Evolutionary conservation across 2,329 filamentous ascomycete genomes (phyloP), one percentile per base, ranked within the genome.

Genomic region (Penicillium sp.): DNA sequence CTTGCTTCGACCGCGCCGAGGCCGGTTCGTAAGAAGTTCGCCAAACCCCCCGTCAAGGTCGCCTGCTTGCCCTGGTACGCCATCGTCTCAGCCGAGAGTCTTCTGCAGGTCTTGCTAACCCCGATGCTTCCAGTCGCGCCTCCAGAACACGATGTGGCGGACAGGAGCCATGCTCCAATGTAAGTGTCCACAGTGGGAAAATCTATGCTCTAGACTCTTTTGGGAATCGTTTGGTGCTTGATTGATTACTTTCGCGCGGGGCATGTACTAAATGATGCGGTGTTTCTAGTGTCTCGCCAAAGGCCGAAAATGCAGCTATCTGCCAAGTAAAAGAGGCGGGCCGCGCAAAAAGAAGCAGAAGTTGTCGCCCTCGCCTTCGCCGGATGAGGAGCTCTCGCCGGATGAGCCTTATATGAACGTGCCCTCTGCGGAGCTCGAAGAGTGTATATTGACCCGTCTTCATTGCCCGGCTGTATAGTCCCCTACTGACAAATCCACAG

Each of bases 11-110:
- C 60, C 47, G 47, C 55, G 24, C 63, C 67, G 58, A 64, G 64
- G 41, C 66, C 68, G 55, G 59, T 67, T 55, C 69, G 71, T 57
- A 75, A 71, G 67, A 75, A 75, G 62, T 75, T 75, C 54, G 69
- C 71, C 43, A 75, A 75, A 66, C 73, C 73, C 18, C 73, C 73
- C 33, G 73, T 76, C 27, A 76, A 76, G 60, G 71, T 75, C 62
- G 73, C 73, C 36, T 76, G 73, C 66, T 60, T 75, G 50, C 62
- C 73, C 47, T 75, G 73, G 73, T 75, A 64, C 65, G 70, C 58
- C 46, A 30, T 40, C 33, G 20, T 29, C 27, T 26, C 42, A 49
- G 51, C 53, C 32, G 45, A 26, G 8, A 27, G 8, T 40, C 21
- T 33, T 40, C 37, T 46, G 29, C 48, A 40, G 49, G 26, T 23